Percentiles rank a stretch among this genome's conserved stretches.
These are phyloP conservation scores for Hansenula anomala DNA, from an alignment of 1,139 yeast species.

Conservation along the genomic window DNA sequence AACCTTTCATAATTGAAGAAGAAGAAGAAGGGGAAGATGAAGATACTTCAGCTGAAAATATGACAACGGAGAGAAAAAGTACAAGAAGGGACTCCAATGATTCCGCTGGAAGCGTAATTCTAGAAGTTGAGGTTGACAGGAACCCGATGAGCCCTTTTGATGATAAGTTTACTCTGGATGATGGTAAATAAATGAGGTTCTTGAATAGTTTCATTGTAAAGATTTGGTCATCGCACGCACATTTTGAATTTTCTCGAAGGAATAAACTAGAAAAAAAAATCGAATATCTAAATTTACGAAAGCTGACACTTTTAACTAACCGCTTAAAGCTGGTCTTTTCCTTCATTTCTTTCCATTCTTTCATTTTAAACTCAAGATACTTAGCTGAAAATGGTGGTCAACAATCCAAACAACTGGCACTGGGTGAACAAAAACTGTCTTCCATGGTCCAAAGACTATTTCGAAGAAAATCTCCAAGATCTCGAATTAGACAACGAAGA, in stretches of 20 bases:
- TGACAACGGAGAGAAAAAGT: slow-evolving; percentile 13
- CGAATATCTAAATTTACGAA: no score
- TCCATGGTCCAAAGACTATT: slow-evolving; percentile 66
- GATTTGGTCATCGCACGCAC: background rate
- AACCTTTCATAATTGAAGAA: slow-evolving; percentile 22
- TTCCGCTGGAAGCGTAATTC: slow-evolving; percentile 19
- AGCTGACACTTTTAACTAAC: background rate
- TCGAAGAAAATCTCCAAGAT: slow-evolving; percentile 39
- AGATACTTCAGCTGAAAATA: background rate
- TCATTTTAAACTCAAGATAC: no score
- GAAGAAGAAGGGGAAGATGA: slow-evolving; percentile 15
- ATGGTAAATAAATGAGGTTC: no score
- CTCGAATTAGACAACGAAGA: slow-evolving; percentile 33
- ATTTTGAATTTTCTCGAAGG: background rate
- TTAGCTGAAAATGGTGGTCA: slow-evolving; percentile 70
- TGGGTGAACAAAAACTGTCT: slow-evolving; percentile 81
- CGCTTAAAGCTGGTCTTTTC: no score
- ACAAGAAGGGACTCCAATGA: slow-evolving; percentile 2
- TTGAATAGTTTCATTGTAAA: no score
- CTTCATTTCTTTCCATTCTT: background rate
- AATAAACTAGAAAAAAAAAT: background rate
- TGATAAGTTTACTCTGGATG: slow-evolving; percentile 4
- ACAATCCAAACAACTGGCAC: slow-evolving; percentile 87
- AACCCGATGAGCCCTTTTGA: slow-evolving; percentile 15
- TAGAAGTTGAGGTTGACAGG: slow-evolving; percentile 21